A percentile compares a stretch with the other conserved stretches of the same genome.
phyloP scores from a whole-genome alignment of 73 alveolate species.

The Blepharisma stoltei region DNA sequence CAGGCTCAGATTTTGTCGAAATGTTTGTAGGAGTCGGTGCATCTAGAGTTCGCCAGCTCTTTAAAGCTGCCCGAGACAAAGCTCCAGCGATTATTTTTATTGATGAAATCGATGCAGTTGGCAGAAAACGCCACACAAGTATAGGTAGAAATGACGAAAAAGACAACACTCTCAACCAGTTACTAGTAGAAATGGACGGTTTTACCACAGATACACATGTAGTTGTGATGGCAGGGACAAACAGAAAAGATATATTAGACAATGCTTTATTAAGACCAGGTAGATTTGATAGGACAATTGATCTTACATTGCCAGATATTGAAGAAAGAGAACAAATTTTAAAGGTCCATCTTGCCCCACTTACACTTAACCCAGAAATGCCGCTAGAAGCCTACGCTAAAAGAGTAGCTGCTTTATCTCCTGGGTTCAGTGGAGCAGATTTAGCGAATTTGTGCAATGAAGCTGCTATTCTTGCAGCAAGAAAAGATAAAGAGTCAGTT shows the following conservation, averaged over 20 bases:
- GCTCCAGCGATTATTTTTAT: constrained; percentile 92
- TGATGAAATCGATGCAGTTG: constrained; percentile 92
- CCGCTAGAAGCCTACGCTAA: constrained; percentile 82
- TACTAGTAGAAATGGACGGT: constrained; percentile 98
- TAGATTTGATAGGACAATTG: constrained; percentile 95
- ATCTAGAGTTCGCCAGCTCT: constrained; percentile 87
- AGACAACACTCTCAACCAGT: constrained; percentile 97
- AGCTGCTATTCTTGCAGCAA: constrained; percentile 96
- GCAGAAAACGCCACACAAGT: constrained; percentile 60
- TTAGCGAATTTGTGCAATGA: constrained; percentile 95
- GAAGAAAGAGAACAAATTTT: constrained; percentile 93
- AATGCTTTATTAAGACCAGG: constrained; percentile 98
- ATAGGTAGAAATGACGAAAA: constrained; percentile 90
- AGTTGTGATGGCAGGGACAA: constrained; percentile 86
- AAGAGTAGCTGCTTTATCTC: constrained; percentile 87
- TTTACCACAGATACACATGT: constrained; percentile 91
- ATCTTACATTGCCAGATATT: constrained; percentile 91
- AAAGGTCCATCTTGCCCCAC: constrained; percentile 84
- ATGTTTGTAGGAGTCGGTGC: constrained; percentile 95
- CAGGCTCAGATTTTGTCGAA: constrained; percentile 97
- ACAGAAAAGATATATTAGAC: constrained; percentile 75
- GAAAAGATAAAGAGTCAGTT: constrained; percentile 69
- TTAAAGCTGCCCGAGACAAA: constrained; percentile 78
- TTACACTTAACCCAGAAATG: constrained; percentile 79
- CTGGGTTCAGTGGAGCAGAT: constrained; percentile 99